Evolutionary conservation across 148 eudicot species (phyloP).

Genomic region (Chenopodium berlandieri): DNA sequence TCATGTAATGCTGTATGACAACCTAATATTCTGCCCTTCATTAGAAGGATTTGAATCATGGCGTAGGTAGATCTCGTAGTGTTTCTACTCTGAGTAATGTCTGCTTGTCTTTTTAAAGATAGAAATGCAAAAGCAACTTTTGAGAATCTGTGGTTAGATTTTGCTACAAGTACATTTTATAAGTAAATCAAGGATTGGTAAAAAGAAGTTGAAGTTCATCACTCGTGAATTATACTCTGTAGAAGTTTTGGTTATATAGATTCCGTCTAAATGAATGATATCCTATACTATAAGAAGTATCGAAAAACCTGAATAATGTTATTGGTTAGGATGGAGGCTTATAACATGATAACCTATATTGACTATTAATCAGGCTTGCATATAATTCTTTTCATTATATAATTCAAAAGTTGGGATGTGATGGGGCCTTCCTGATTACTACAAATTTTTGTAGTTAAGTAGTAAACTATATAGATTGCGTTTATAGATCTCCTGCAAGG

Average conservation of each 20-base stretch:
- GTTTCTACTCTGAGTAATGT: background rate
- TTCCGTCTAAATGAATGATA: background rate
- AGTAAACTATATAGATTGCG: background rate
- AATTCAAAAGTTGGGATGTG: background rate
- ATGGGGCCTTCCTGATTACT: background rate
- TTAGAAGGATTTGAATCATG: background rate
- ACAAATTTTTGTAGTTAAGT: background rate
- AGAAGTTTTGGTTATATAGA: background rate
- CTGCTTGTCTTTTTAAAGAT: background rate
- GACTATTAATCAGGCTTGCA: background rate
- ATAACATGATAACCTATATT: background rate
- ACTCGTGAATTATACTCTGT: background rate
- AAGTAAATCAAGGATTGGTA: background rate
- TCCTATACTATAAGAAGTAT: background rate
- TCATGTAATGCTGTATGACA: no score
- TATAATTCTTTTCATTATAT: background rate
- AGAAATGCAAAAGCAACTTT: no score
- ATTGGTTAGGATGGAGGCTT: background rate
- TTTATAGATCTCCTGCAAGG: background rate
- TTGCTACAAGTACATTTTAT: background rate
- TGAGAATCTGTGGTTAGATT: background rate
- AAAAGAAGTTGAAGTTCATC: background rate
- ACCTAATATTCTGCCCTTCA: no score
- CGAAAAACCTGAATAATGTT: background rate
- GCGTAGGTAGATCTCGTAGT: background rate